Evolutionary conservation across 2,329 filamentous ascomycete genomes (phyloP).

Genomic region (Cyphellophora europaea): DNA sequence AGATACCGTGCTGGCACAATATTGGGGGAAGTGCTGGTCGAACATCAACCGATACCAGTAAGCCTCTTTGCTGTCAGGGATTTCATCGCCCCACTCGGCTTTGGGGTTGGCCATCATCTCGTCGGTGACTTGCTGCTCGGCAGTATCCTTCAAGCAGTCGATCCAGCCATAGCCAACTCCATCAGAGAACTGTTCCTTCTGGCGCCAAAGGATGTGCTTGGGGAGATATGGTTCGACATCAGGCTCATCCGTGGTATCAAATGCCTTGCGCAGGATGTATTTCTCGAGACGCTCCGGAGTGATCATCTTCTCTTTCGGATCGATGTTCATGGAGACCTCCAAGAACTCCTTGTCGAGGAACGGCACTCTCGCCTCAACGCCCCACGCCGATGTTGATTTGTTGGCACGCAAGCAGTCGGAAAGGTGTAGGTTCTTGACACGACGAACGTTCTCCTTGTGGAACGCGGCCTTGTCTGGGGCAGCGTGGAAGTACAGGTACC

Average conservation of each 20-base stretch:
- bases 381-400: conserved; percentile 98
- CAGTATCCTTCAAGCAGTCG: conserved; percentile 90
- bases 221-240: conserved; percentile 79
- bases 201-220: conserved; percentile 89
- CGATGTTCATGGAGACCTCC: conserved; percentile 84
- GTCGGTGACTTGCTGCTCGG: conserved; percentile 80
- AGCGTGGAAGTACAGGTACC: conserved; percentile 96
- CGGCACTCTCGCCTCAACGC: conserved; percentile 91
- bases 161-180: conserved; percentile 99
- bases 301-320: conserved; percentile 94
- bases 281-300: conserved; percentile 85
- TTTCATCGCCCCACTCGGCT: conserved; percentile 85
- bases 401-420: conserved; percentile 96
- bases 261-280: conserved; percentile 95
- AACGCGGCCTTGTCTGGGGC: conserved; percentile 87
- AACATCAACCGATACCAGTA: conserved; percentile 99
- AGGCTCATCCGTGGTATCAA: conserved; percentile 85
- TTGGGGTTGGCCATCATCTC: conserved; percentile 99
- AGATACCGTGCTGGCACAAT: conserved; percentile 87
- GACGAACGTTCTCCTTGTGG: conserved; percentile 87
- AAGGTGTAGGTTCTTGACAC: conserved; percentile 92
- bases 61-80: conserved; percentile 95
- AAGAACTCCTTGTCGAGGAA: conserved; percentile 98
- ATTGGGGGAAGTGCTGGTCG: conserved; percentile 92
- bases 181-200: conserved; percentile 99